phyloP scores from a whole-genome alignment of 352 stramenopile genomes.

The Blastocystis sp. region DNA sequence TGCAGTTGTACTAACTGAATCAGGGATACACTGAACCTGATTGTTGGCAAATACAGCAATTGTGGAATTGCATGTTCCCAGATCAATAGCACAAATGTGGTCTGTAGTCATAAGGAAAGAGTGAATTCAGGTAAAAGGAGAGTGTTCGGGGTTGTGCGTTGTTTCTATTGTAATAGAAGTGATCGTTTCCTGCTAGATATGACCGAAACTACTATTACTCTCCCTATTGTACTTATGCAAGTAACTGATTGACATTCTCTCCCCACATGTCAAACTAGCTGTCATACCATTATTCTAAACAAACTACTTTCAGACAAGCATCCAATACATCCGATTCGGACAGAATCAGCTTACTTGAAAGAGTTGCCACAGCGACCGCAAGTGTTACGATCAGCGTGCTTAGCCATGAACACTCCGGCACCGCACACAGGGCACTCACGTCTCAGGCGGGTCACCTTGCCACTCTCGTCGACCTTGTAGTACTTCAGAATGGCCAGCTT shows the following conservation, averaged over 20 bases:
- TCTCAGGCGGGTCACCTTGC: conserved; percentile 88
- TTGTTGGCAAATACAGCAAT: not conserved
- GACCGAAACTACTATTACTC: too few relatives aligned
- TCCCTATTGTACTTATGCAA: too few relatives aligned
- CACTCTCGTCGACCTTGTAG: conserved; percentile 86
- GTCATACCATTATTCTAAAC: too few relatives aligned
- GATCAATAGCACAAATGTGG: not conserved
- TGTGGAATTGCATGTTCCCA: not conserved
- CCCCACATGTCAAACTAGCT: too few relatives aligned
- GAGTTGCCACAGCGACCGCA: conserved; percentile 96
- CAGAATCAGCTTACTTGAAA: conserved; percentile 66
- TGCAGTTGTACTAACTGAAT: not conserved
- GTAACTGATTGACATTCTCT: too few relatives aligned
- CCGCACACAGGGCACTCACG: conserved; percentile 93
- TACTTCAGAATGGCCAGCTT: conserved; percentile 93
- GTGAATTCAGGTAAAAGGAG: too few relatives aligned
- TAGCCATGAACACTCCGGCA: conserved; percentile 96
- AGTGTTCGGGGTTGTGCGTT: too few relatives aligned
- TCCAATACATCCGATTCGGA: too few relatives aligned
- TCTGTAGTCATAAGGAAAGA: too few relatives aligned
- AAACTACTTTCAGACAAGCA: too few relatives aligned
- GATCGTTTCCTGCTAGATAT: too few relatives aligned
- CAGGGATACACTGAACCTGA: not conserved
- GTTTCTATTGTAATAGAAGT: too few relatives aligned
- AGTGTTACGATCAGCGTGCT: conserved; percentile 97